A percentile compares a stretch with the other conserved stretches of the same genome.
These are phyloP conservation scores for Dactylellina sp. DNA, from an alignment of 2,329 filamentous ascomycete species.

Conservation along the genomic window DNA sequence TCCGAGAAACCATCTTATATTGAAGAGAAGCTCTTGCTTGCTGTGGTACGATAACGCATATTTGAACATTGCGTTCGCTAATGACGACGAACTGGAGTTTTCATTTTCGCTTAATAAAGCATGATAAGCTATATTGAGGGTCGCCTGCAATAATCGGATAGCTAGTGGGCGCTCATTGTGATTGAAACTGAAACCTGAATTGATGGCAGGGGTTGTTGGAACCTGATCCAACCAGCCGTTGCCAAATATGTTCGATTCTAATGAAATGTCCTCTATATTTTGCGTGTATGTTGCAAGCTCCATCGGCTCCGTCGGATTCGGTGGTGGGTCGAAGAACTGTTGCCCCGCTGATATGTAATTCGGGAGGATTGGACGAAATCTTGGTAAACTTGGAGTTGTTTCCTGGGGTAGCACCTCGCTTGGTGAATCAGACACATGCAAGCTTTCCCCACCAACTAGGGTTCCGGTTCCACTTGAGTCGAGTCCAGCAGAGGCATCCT, in stretches of 20 bases:
- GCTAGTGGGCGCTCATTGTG: constrained; percentile 1
- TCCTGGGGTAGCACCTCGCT: not conserved
- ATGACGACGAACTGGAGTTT: not conserved
- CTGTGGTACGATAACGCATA: constrained; percentile 8
- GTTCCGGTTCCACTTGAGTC: not conserved
- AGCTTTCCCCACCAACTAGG: not conserved
- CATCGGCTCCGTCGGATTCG: not conserved
- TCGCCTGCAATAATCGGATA: constrained; percentile 1
- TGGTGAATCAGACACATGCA: not conserved
- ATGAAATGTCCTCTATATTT: not conserved
- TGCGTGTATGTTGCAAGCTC: not conserved
- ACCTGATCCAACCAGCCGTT: constrained; percentile 13
- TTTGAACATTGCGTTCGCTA: constrained; percentile 7
- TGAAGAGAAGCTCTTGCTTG: constrained; percentile 13
- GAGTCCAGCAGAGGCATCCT: not conserved
- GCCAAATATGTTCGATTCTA: not conserved
- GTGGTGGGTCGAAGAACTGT: no score
- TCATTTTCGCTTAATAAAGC: constrained; percentile 1
- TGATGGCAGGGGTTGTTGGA: not conserved
- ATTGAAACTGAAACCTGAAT: not conserved
- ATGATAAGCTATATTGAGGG: constrained; percentile 2
- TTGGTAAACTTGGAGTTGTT: not conserved
- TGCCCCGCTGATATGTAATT: not conserved
- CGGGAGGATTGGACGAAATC: not conserved
- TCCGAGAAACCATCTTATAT: constrained; percentile 19